Base-by-base conservation (phyloP, 768 basidiomycete species). In the Cubamyces lactineus region DNA sequence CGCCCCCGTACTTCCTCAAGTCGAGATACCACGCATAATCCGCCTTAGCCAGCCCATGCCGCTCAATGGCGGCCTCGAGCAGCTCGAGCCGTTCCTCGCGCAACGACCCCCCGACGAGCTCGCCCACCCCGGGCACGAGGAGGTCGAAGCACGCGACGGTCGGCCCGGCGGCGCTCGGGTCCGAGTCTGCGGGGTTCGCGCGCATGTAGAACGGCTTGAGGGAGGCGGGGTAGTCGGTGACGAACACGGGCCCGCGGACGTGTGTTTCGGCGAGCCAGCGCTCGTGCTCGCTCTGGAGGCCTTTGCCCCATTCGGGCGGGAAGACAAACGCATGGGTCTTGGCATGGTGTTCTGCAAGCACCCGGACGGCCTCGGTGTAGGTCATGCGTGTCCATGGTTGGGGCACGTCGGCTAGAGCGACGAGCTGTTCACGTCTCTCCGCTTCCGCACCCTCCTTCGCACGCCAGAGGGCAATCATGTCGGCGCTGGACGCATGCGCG, bases 141-240 rank as follows among this genome's bases (percentile, higher is more conserved):
- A 99, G 80, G 72, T 99, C 97, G 69, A 99, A 97, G 76, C 96
- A 98, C n/a, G 89, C 93, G 3, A 93, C 94, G 0, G 92, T 89
- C 63, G 70, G 65, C 46, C 74, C 74, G 42, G 58, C 53, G 13
- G 2, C 39, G 21, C 28, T 52, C 24, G 2, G 39, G n/a, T 26
- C 19, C n/a, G 7, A 26, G 46, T 28, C 19, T 7, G 46, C 0
- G 48, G 48, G 2, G 48, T 92, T 93, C 43, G 71, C 72, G 39
- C 92, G 86, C 97, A 98, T 98, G 77, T 99, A 99, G 78, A 98
- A 98, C 8, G 97, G 95, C 74, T 99, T 99, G 64, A 93, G 73
- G 2, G 71, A 53, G 5, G 80, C 74, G 1, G 97, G 96, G 71
- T 98, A 99, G 72, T 96, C 88, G 15, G 87, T 92, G 56, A 99